Base-by-base conservation (phyloP, 148 eudicot genomes). In the Persicaria maculosa region DNA sequence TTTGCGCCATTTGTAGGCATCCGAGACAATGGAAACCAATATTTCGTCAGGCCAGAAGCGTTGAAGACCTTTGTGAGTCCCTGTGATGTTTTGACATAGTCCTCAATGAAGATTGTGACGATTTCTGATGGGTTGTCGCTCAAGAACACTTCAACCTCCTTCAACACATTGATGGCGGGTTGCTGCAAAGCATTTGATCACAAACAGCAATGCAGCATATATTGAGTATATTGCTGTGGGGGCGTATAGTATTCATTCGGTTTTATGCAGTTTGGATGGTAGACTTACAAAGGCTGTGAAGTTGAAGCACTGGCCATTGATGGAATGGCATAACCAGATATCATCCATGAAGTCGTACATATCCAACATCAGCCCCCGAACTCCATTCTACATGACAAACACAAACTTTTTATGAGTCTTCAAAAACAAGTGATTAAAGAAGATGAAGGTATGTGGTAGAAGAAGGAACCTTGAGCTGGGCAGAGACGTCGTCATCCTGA, bases 361-460 rank as follows among this genome's bases (percentile, higher is more conserved):
- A 78, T 94, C 98, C 50, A 94, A 85, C 98, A 94, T 94, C 44
- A 94, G 84, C 44, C 97, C 98, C 77, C 98, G 91, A 68, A 90
- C 92, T 10, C 98, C 98, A 87, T 94, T 91, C 98, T 94, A 68
- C 81, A 85, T 22, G 19, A 79, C 1, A 43, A 68, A 22, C 64
- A 15, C 47, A 6, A 15, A 40, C 2, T 31, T 31, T 31, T 0
- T 31, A 31, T 31, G 40, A 31, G 1, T 31, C 3, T 31, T 31
- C 40, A 31, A 31, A 31, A 31, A 22, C 0, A 22, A 22, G 25
- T 22, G 25, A 22, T 22, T 22, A 22, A 22, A 22, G 25, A 31
- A 31, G 40, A 31, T 31, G 40, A 31, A 31, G 40, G 40, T 31
- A 31, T 31, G 40, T 31, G 40, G 59, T n/a, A 71, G 73, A 79